These are phyloP conservation scores for Alternaria arborescens DNA, from an alignment of 2,329 filamentous ascomycete species.

Conservation along the genomic window DNA sequence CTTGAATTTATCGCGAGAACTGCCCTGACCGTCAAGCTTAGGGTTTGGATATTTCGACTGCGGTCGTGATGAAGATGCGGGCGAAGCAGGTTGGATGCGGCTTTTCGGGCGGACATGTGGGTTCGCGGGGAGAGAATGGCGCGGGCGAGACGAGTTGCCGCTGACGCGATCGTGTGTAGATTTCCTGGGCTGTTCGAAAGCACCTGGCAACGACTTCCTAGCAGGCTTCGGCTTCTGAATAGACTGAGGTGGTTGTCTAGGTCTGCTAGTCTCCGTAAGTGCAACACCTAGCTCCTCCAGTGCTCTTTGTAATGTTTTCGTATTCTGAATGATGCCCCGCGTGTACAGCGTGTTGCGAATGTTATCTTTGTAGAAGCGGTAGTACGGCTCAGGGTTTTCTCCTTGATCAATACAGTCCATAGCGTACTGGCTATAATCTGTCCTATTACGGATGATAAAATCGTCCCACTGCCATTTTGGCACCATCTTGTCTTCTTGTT, in stretches of 20 bases:
- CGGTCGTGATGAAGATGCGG: neutral
- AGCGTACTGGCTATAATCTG: conserved; percentile 42
- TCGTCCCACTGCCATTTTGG: conserved; percentile 53
- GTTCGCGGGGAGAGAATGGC: conserved; percentile 29
- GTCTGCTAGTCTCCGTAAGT: neutral
- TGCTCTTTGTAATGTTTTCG: conserved; percentile 28
- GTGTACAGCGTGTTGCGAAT: conserved; percentile 39
- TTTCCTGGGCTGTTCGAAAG: conserved; percentile 10
- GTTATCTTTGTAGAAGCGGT: conserved; percentile 47
- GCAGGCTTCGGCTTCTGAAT: neutral
- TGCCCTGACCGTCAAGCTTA: neutral
- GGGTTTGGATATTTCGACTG: neutral
- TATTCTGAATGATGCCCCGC: conserved; percentile 33
- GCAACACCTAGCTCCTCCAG: conserved; percentile 30
- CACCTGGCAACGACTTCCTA: conserved; percentile 16
- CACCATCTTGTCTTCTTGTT: conserved; percentile 43
- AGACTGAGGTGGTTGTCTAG: neutral
- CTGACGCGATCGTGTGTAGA: neutral
- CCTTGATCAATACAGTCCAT: conserved; percentile 33
- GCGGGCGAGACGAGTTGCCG: conserved; percentile 9
- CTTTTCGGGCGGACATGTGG: neutral
- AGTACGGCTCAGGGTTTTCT: conserved; percentile 37
- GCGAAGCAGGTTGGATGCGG: neutral
- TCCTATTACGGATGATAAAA: conserved; percentile 47
- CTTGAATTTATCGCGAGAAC: conserved; percentile 27